Conservation (phyloP, 225 moss, liverwort and hornwort genomes). For the Anthoceros angustus region DNA sequence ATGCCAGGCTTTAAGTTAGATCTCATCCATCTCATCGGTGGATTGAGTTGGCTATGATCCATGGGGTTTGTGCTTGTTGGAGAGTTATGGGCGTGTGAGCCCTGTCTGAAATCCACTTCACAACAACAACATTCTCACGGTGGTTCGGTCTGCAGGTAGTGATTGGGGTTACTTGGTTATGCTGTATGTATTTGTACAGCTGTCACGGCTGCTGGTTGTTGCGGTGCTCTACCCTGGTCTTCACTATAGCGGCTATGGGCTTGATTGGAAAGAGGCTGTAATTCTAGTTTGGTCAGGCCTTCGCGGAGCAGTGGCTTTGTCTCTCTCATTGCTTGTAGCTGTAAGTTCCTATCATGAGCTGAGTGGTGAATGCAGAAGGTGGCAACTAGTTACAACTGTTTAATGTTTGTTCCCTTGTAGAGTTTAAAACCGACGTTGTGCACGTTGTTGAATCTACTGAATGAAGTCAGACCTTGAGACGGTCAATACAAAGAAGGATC, state of each 20-base stretch:
- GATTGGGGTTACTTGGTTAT: slow-evolving; percentile 72
- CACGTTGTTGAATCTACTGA: too few relatives aligned
- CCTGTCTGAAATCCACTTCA: too few relatives aligned
- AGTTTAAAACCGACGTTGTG: too few relatives aligned
- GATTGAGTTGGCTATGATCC: background rate
- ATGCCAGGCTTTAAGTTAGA: background rate
- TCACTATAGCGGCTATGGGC: slow-evolving; percentile 75
- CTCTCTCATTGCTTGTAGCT: slow-evolving; percentile 70
- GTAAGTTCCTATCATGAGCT: slow-evolving; percentile 34
- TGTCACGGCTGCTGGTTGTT: slow-evolving; percentile 60
- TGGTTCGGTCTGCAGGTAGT: slow-evolving; percentile 30
- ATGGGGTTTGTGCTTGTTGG: background rate
- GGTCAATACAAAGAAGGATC: too few relatives aligned
- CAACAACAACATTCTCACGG: background rate
- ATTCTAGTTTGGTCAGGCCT: slow-evolving; percentile 79
- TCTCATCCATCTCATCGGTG: background rate
- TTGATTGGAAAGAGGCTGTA: slow-evolving; percentile 76
- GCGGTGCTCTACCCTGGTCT: slow-evolving; percentile 57
- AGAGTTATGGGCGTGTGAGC: background rate
- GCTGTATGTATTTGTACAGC: slow-evolving; percentile 76
- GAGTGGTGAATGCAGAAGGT: background rate
- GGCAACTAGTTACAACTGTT: too few relatives aligned
- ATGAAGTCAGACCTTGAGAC: too few relatives aligned
- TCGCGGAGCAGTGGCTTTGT: slow-evolving; percentile 88
- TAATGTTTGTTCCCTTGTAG: too few relatives aligned